Evolutionary conservation across 2,329 filamentous ascomycete genomes (phyloP).

Genomic region (Aspergillus intermedius): DNA sequence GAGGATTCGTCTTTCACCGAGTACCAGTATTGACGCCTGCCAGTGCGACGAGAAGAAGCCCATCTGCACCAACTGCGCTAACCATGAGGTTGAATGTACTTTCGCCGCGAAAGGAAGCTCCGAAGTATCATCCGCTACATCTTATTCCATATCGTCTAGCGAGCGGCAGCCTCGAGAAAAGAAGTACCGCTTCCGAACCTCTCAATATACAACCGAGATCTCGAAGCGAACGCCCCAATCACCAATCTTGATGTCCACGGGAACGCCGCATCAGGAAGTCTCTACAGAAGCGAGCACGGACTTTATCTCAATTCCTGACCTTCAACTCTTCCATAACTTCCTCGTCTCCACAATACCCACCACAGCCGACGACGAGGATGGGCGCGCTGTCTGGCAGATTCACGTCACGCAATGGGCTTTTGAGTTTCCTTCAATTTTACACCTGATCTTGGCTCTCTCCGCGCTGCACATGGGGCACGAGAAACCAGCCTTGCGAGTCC

Average conservation of each 20-base stretch:
- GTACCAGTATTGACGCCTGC: slow-evolving; percentile 1
- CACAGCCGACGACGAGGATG: slow-evolving; percentile 18
- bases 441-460: slow-evolving; percentile 26
- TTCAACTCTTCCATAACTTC: slow-evolving; percentile 28
- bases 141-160: not conserved
- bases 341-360: slow-evolving; percentile 14
- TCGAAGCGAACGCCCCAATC: not conserved
- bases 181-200: not conserved
- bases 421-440: slow-evolving; percentile 24
- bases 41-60: slow-evolving; percentile 32
- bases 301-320: slow-evolving; percentile 22
- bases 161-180: not conserved
- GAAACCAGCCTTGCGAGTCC: slow-evolving; percentile 10
- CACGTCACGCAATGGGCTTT: slow-evolving; percentile 26
- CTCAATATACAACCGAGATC: slow-evolving; percentile 4
- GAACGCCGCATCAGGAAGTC: slow-evolving; percentile 12
- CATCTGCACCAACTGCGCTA: slow-evolving; percentile 22
- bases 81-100: slow-evolving; percentile 23
- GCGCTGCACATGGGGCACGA: slow-evolving; percentile 22
- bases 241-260: not conserved
- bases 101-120: slow-evolving; percentile 9
- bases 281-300: slow-evolving; percentile 5
- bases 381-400: slow-evolving; percentile 21
- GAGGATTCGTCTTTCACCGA: not conserved
- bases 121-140: slow-evolving; percentile 14